phyloP scores from a whole-genome alignment of 2,329 filamentous ascomycete species.

The Apiospora rasikravindrae region DNA sequence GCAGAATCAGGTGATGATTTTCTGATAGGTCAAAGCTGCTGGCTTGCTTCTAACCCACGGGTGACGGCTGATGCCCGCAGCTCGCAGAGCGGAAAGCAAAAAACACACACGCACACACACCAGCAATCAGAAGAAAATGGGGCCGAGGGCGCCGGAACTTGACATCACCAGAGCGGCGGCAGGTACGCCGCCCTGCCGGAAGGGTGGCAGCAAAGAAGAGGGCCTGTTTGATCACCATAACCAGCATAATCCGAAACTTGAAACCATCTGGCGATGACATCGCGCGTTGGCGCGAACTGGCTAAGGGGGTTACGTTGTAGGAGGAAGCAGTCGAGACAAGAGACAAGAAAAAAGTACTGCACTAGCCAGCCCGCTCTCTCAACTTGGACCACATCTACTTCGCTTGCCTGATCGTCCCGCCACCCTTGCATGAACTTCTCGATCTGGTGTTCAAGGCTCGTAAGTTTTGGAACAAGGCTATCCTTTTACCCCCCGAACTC shows the following conservation, averaged over 20 bases:
- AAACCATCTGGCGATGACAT: slow-evolving; percentile 27
- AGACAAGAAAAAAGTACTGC: background rate
- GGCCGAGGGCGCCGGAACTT: slow-evolving; percentile 7
- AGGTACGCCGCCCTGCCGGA: slow-evolving; percentile 10
- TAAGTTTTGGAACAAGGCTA: background rate
- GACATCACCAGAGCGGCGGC: slow-evolving; percentile 15
- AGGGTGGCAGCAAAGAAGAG: slow-evolving; percentile 25
- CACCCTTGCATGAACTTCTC: slow-evolving; percentile 25
- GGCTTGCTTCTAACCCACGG: background rate
- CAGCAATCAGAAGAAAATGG: background rate
- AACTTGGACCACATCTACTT: slow-evolving; percentile 19
- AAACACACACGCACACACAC: too few relatives aligned
- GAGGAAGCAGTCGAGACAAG: background rate
- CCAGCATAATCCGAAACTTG: slow-evolving; percentile 40
- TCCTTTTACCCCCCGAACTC: background rate
- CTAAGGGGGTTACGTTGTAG: background rate
- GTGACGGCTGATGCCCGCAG: background rate
- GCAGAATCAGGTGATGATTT: slow-evolving; percentile 5
- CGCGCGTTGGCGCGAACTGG: slow-evolving; percentile 12
- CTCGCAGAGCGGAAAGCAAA: background rate
- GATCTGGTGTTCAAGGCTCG: slow-evolving; percentile 16
- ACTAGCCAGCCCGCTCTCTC: slow-evolving; percentile 4
- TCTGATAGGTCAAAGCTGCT: slow-evolving; percentile 18
- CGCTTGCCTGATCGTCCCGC: slow-evolving; percentile 29
- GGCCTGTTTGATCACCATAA: slow-evolving; percentile 37